These are phyloP conservation scores for Coelastrella sp. DNA, from an alignment of 139 green algal genomes.

Conservation along the genomic window DNA sequence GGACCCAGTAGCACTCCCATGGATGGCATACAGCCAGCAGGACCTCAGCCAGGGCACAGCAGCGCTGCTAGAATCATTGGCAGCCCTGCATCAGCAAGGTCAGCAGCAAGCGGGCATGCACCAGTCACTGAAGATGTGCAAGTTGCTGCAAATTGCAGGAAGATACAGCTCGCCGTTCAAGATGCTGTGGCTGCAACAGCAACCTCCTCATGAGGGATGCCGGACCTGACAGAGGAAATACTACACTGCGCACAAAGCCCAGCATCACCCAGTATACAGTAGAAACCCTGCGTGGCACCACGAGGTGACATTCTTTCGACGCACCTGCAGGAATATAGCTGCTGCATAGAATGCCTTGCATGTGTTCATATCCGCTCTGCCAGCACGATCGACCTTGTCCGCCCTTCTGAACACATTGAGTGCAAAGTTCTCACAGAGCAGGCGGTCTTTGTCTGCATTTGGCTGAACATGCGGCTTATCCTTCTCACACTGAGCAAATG, in stretches of 20 bases:
- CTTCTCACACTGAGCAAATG: constrained; percentile 66
- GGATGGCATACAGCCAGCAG: not conserved
- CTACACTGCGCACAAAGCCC: too few relatives aligned
- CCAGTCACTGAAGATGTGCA: too few relatives aligned
- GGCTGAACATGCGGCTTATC: constrained; percentile 64
- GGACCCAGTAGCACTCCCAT: not conserved
- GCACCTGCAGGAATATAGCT: constrained; percentile 89
- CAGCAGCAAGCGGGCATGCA: not conserved
- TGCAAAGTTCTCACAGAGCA: constrained; percentile 81
- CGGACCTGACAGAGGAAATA: too few relatives aligned
- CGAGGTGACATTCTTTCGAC: too few relatives aligned
- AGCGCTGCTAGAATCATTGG: not conserved
- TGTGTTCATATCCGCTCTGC: constrained; percentile 74
- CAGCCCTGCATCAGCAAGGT: not conserved
- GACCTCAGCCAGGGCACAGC: not conserved
- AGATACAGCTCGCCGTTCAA: too few relatives aligned
- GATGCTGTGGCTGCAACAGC: too few relatives aligned
- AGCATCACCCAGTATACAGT: too few relatives aligned
- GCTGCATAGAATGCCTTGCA: constrained; percentile 89
- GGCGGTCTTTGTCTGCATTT: constrained; percentile 51
- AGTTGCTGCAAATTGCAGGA: too few relatives aligned
- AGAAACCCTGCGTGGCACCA: too few relatives aligned
- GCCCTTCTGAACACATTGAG: constrained; percentile 78
- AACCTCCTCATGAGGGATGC: too few relatives aligned
- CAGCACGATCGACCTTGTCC: constrained; percentile 77